Base-by-base conservation (phyloP, 768 basidiomycete species). In the Amanita rubescens region DNA sequence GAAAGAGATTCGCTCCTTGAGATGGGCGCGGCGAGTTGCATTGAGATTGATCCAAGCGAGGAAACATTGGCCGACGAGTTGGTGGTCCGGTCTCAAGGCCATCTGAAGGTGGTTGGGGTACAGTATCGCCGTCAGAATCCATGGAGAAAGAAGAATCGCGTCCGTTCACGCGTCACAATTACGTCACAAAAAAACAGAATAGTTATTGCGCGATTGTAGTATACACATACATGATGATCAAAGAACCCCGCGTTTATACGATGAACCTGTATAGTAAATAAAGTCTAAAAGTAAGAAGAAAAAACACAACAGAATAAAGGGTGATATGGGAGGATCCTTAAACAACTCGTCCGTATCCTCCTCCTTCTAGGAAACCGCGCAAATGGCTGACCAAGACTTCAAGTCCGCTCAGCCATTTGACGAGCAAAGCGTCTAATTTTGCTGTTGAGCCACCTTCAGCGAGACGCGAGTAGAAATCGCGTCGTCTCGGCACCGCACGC, bases 391-490 rank as follows among this genome's bases (percentile, higher is more conserved):
- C 75, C 27, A 82, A 75, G 19, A 41, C 67, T 45, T 82, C 77
- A 11, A 90, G 71, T 0, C 77, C 84, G 0, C 53, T 67, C 0
- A 89, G 71, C 87, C 87, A 90, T 51, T 72, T 74, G 24, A 66
- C 61, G 15, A 90, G 69, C 56, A 80, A 82, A 0, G 54, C 62
- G 53, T 78, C 74, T 30, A 90, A 74, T 52, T 77, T 75, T 52
- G 81, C 79, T 8, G 69, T 41, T 3, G 81, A 74, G 1, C 74
- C 79, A 1, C 83, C 81, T 50, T 85, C 75, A 1, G 80, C 73
- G n/a, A 90, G 74, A 19, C 78, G 75, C 3, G 67, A 63, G 57
- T 82, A 86, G 63, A 90, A 90, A 39, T 81, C 79, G 22, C 66
- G 65, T 0, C 87, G 81, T 14, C 74, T 69, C 0, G 87, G 83